Base-by-base conservation (phyloP, 306 rosid species). In the Calophaca sinica region DNA sequence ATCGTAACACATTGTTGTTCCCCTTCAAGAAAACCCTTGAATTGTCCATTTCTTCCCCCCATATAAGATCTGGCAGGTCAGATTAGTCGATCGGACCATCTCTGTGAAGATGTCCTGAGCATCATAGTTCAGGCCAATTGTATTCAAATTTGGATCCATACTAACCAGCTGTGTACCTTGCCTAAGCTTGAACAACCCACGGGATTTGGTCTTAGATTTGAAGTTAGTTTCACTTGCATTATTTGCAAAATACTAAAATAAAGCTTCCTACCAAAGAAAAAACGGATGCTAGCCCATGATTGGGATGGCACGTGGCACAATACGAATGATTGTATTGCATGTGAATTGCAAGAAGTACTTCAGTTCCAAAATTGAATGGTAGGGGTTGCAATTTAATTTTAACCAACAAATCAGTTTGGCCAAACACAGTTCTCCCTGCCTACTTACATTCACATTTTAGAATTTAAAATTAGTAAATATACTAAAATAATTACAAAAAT, bases 381-480 rank as follows among this genome's bases (percentile, higher is more conserved):
- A 26, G 44, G 36, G 73, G 28, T 20, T 70, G 51, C 63, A 14
- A 36, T 52, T 45, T 15, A 42, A 28, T 67, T 29, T 52, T 54
- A 38, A 20, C 33, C 74, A 70, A 14, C 36, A 36, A 35, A 36
- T 35, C 62, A 70, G 36, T 70, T 51, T 38, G n/a, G 15, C 38
- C 5, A 5, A 20, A 14, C 10, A 9, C 35, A 51, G 54, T 52
- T 8, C 54, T 15, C 38, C 6, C 20, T 12, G 4, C 36, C 62
- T 36, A 4, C 38, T 9, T 36, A 7, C 38, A 35, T 55, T 14
- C 36, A 51, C 41, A 20, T 66, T 29, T 45, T 26, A 28, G 11
- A 42, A 42, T 8, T 42, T 42, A 42, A 14, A 33, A 33, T 14
- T 9, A 60, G 63, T 75, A n/a, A 63, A 52, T 28, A 12, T 31